Conservation (phyloP, 768 basidiomycete species). For the Suillus subalutaceus region DNA sequence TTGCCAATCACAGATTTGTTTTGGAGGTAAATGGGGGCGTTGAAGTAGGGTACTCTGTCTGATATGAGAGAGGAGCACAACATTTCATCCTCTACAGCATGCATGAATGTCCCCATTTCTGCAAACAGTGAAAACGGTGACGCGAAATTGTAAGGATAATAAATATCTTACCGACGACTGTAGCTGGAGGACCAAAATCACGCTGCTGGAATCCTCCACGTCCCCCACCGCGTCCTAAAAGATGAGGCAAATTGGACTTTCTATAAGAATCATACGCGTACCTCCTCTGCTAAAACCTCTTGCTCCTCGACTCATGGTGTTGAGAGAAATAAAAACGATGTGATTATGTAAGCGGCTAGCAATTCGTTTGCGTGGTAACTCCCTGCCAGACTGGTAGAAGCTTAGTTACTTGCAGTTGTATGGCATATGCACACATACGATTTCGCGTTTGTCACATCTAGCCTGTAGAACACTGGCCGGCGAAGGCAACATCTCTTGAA, state of each 20-base stretch:
- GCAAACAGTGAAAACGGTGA: constrained; percentile 17
- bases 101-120: constrained; percentile 94
- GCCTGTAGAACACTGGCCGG: not conserved
- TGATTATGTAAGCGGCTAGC: constrained; percentile 28
- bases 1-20: constrained; percentile 97
- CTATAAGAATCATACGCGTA: constrained; percentile 18
- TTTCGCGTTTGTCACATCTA: not conserved
- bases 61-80: constrained; percentile 83
- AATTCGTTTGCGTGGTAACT: too few relatives aligned
- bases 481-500: not conserved
- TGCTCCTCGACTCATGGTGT: constrained; percentile 53
- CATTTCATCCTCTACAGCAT: constrained; percentile 99
- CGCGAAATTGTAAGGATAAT: constrained; percentile 1
- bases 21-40: constrained; percentile 96
- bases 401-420: not conserved
- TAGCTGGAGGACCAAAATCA: constrained; percentile 78
- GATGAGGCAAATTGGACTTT: constrained; percentile 1
- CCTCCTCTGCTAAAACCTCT: constrained; percentile 61
- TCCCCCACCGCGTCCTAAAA: constrained; percentile 59
- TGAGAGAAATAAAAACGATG: not conserved
- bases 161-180: constrained; percentile 63
- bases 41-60: constrained; percentile 98
- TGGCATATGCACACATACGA: not conserved
- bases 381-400: too few relatives aligned
- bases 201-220: constrained; percentile 73